Evolutionary conservation across 306 rosid species (phyloP), one percentile per base, ranked within the genome.

Genomic region (Cucurbita argyrosperma): DNA sequence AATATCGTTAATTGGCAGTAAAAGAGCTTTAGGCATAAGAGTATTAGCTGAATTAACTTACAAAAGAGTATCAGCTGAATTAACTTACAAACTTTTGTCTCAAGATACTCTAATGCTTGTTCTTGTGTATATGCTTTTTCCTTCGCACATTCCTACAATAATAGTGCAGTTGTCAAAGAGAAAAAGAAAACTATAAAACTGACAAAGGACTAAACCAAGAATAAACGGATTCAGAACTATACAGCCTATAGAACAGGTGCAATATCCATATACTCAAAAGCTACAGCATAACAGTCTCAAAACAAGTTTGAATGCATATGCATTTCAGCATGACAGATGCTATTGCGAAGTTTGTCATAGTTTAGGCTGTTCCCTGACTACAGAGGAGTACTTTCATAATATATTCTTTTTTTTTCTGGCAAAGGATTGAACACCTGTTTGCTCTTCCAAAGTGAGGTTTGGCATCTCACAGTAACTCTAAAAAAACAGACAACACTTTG

Each of bases 61-160:
- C 79, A 16, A 46, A 15, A 19, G 21, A 19, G 21, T 19, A 19
- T 23, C 0, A 23, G 26, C 26, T 23, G 1, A 23, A 23, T 23
- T 23, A 23, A 23, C 26, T 23, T 61, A 38, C 79, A 18, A 46
- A 15, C 96, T 92, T 85, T 85, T 82, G 92, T 68, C 75, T 88
- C 96, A 53, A 92, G 92, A 76, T 76, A 87, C 69, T 74, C 89
- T 79, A 92, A 49, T 60, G 98, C 98, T 81, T 92, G 90, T 67
- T 87, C 84, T 79, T 72, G 81, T 12, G 92, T 87, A 70, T 76
- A 82, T 74, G 90, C 75, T 12, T 87, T 81, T 70, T 39, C 80
- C 81, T 85, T 90, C 26, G 84, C 75, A 81, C 98, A 90, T 79
- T 92, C 98, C 98, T 92, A 76, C 79, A 75, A 82, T 82, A 39